A percentile compares a stretch with the other conserved stretches of the same genome.
Evolutionary conservation across 176 grass and related monocot species (phyloP).

Genomic region (Avena sativa): DNA sequence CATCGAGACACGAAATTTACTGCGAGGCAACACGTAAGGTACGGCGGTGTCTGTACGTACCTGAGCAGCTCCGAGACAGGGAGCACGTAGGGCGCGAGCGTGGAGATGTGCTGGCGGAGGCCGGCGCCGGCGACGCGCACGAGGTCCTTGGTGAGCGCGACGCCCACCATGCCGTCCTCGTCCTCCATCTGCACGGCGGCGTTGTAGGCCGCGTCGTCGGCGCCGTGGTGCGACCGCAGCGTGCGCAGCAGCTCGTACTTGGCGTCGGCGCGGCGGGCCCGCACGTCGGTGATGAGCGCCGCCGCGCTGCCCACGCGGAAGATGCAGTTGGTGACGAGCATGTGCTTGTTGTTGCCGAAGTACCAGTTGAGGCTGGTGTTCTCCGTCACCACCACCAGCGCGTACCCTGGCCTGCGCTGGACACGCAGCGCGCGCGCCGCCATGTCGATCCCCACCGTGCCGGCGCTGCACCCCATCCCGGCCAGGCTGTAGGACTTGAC

Average conservation of each 20-base stretch:
- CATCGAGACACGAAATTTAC: neutral
- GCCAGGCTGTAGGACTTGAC: conserved; percentile 71
- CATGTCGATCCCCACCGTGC: conserved; percentile 63
- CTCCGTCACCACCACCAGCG: conserved; percentile 86
- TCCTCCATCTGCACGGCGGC: conserved; percentile 83
- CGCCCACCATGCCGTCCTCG: conserved; percentile 70
- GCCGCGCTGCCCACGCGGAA: conserved; percentile 78
- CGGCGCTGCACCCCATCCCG: conserved; percentile 89
- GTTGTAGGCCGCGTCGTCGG: conserved; percentile 62
- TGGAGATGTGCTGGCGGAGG: conserved; percentile 63
- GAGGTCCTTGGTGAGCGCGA: conserved; percentile 82
- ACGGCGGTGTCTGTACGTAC: neutral
- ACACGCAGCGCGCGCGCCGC: conserved; percentile 57
- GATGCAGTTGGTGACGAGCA: conserved; percentile 97
- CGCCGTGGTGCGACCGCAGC: conserved; percentile 84
- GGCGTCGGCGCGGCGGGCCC: conserved; percentile 41
- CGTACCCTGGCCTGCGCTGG: conserved; percentile 46
- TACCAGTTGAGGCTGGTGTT: conserved; percentile 91
- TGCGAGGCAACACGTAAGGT: neutral
- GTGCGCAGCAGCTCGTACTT: conserved; percentile 82
- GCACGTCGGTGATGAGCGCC: conserved; percentile 67
- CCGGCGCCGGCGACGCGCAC: conserved; percentile 70
- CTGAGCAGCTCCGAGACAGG: conserved; percentile 60
- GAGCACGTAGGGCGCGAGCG: conserved; percentile 64
- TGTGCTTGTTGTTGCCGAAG: conserved; percentile 89